Percentiles rank a stretch among this genome's conserved stretches.
phyloP scores from a whole-genome alignment of 306 rosid species.

The Citrullus mucosospermus region DNA sequence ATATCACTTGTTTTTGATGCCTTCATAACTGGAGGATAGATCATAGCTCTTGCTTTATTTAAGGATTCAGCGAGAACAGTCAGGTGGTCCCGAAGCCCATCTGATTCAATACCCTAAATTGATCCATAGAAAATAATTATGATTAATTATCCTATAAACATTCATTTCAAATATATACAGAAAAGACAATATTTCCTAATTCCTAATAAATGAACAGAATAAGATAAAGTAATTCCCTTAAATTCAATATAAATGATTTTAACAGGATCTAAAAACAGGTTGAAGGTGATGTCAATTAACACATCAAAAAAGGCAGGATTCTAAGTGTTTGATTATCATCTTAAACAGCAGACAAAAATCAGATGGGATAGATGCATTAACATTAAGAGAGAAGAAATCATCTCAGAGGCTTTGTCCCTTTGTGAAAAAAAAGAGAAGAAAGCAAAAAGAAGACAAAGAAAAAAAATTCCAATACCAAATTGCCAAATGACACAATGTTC shows the following conservation, averaged over 20 bases:
- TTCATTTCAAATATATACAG: background rate
- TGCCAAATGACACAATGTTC: conserved; percentile 43
- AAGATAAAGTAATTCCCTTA: background rate
- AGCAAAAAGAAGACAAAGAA: background rate
- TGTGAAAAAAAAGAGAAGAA: background rate
- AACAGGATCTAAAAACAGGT: background rate
- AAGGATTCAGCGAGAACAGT: conserved; percentile 57
- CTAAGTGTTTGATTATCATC: background rate
- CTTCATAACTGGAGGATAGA: conserved; percentile 52
- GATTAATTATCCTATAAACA: background rate
- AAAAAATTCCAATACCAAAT: conserved; percentile 17
- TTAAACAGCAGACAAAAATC: background rate
- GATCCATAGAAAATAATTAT: background rate
- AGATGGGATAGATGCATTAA: background rate
- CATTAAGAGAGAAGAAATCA: background rate
- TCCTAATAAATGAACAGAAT: background rate
- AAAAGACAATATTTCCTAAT: background rate
- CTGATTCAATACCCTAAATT: conserved; percentile 72
- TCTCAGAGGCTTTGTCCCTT: background rate
- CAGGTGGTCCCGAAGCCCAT: conserved; percentile 59
- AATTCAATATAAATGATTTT: background rate
- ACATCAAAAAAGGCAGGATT: background rate
- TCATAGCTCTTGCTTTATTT: conserved; percentile 65
- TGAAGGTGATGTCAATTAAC: background rate
- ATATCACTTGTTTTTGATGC: conserved; percentile 42